Evolutionary conservation across 2,329 filamentous ascomycete genomes (phyloP).

Genomic region (Waltergamsia citrina): DNA sequence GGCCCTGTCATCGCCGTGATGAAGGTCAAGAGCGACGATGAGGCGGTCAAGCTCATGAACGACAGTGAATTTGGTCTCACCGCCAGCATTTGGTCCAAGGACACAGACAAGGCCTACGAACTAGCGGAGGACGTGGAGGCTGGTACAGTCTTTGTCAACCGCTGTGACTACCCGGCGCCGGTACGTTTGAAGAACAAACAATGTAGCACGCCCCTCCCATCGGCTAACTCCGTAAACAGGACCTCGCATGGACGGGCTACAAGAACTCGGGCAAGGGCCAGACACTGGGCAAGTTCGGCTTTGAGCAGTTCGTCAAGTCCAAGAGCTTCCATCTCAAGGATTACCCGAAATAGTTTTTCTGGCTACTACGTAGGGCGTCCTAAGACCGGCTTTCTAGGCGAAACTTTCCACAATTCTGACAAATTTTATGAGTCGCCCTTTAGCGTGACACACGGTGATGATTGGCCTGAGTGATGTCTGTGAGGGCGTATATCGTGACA

Average conservation of each 20-base stretch:
- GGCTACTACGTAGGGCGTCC: neutral
- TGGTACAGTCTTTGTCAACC: constrained; percentile 92
- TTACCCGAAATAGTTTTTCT: constrained; percentile 45
- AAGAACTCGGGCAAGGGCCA: constrained; percentile 93
- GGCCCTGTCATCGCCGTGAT: constrained; percentile 86
- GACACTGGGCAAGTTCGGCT: constrained; percentile 82
- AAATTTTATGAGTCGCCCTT: no score
- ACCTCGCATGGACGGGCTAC: constrained; percentile 95
- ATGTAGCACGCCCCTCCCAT: neutral
- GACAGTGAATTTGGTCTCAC: constrained; percentile 91
- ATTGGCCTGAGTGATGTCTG: no score
- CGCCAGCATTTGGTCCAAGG: constrained; percentile 96
- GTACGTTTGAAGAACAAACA: constrained; percentile 43
- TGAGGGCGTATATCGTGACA: no score
- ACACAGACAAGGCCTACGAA: constrained; percentile 63
- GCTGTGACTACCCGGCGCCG: constrained; percentile 84
- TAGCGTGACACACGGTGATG: no score
- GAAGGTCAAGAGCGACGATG: constrained; percentile 71
- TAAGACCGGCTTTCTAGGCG: no score
- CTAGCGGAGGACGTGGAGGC: constrained; percentile 77
- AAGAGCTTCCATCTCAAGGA: constrained; percentile 95
- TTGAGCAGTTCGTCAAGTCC: constrained; percentile 91
- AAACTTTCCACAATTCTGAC: no score
- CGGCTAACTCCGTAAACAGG: constrained; percentile 34
- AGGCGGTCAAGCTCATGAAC: constrained; percentile 83